These are phyloP conservation scores for Cokeromyces recurvatus DNA, from an alignment of 371 early-diverging fungal genomes.

Conservation along the genomic window DNA sequence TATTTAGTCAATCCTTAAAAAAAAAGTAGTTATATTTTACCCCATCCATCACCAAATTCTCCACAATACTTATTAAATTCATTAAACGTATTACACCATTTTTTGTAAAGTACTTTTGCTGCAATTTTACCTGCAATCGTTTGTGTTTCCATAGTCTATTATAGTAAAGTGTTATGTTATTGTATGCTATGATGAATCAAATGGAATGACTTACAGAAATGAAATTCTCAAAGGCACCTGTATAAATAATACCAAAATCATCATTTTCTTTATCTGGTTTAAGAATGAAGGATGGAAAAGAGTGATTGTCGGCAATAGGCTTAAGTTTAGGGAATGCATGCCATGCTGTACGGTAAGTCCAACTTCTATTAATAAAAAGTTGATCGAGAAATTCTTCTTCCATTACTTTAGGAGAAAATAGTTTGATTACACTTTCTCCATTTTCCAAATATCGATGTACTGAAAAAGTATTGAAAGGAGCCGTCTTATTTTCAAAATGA, in stretches of 20 bases:
- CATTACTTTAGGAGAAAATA: slow-evolving; percentile 47
- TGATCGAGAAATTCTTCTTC: slow-evolving; percentile 38
- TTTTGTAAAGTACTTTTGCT: slow-evolving; percentile 43
- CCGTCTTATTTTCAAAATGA: slow-evolving; percentile 22
- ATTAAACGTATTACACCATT: slow-evolving; percentile 30
- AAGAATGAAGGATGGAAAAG: slow-evolving; percentile 24
- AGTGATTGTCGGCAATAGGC: slow-evolving; percentile 20
- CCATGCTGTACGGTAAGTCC: slow-evolving; percentile 60
- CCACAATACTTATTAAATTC: slow-evolving; percentile 7
- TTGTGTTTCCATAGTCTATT: slow-evolving; percentile 69
- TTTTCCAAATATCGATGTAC: slow-evolving; percentile 34
- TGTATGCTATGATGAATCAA: neutral
- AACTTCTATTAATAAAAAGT: slow-evolving; percentile 45
- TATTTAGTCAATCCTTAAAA: slow-evolving; percentile 35
- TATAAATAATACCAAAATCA: slow-evolving; percentile 43
- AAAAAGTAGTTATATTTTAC: slow-evolving; percentile 1
- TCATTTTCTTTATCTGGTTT: slow-evolving; percentile 22
- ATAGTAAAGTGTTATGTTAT: too few species aligned
- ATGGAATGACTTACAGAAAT: slow-evolving; percentile 45
- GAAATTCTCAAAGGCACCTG: slow-evolving; percentile 56
- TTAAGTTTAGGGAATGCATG: slow-evolving; percentile 60
- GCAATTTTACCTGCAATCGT: slow-evolving; percentile 55
- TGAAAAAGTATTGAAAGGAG: slow-evolving; percentile 49
- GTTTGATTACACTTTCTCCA: slow-evolving; percentile 54
- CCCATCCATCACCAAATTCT: slow-evolving; percentile 46